Conservation (phyloP, 495 filamentous ascomycete species). For the Neurospora terricola region DNA sequence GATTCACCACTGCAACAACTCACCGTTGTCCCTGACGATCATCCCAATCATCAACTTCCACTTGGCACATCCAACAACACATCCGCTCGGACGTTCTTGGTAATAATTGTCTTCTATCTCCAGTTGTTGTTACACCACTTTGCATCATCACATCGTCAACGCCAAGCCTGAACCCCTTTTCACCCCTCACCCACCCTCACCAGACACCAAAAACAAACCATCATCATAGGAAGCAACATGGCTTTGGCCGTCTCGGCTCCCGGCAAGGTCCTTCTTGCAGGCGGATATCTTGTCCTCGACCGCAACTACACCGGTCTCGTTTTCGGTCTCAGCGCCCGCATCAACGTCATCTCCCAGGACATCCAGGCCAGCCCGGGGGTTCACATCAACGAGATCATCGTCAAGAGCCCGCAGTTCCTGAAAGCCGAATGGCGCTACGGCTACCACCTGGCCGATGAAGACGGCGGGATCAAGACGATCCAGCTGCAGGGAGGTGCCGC, state of each 20-base stretch:
- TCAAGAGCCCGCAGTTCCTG: slow-evolving; percentile 83
- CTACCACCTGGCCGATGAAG: slow-evolving; percentile 53
- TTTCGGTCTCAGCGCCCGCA: slow-evolving; percentile 87
- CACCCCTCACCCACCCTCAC: background rate
- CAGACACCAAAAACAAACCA: background rate
- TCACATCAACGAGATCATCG: slow-evolving; percentile 58
- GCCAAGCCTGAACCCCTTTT: background rate
- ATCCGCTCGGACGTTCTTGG: background rate
- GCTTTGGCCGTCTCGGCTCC: slow-evolving; percentile 74
- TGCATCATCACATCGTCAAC: background rate
- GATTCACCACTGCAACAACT: background rate
- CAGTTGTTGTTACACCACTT: background rate
- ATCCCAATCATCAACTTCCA: background rate
- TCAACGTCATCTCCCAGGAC: slow-evolving; percentile 72
- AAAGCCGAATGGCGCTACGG: slow-evolving; percentile 81
- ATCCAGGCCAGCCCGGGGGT: slow-evolving; percentile 47
- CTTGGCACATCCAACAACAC: background rate
- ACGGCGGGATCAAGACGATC: slow-evolving; percentile 66
- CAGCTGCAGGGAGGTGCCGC: slow-evolving; percentile 56
- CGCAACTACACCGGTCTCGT: slow-evolving; percentile 79
- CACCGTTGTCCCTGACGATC: background rate
- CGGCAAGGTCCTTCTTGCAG: slow-evolving; percentile 89
- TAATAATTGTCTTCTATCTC: background rate
- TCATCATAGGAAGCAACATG: slow-evolving; percentile 10
- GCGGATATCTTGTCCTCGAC: slow-evolving; percentile 92